Evolutionary conservation across 257 asterid genomes (phyloP).

Genomic region (Primulina eburnea): DNA sequence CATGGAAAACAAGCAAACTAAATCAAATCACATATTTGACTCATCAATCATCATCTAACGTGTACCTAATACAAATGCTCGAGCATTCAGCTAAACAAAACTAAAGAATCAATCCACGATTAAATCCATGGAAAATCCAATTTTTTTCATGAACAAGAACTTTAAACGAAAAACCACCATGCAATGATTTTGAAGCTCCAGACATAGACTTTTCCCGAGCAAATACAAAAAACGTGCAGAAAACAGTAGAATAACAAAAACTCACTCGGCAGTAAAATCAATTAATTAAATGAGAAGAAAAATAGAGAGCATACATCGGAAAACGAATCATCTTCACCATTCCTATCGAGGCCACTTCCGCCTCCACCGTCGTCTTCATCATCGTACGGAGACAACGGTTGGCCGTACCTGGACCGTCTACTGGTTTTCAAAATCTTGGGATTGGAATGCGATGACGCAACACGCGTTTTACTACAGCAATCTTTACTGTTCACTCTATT

Average conservation of each 20-base stretch:
- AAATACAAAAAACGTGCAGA: not conserved
- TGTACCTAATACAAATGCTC: not conserved
- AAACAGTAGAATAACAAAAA: not conserved
- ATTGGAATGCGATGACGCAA: slow-evolving; percentile 71
- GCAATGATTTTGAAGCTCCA: not conserved
- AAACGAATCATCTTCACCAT: slow-evolving; percentile 37
- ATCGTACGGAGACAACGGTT: slow-evolving; percentile 57
- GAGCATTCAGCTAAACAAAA: not conserved
- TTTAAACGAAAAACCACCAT: not conserved
- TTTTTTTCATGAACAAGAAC: not conserved
- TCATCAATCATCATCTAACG: not conserved
- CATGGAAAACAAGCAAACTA: slow-evolving; percentile 11
- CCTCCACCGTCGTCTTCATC: slow-evolving; percentile 29
- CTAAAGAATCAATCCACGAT: slow-evolving; percentile 10
- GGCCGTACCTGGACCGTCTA: slow-evolving; percentile 69
- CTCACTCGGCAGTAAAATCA: not conserved
- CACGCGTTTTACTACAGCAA: slow-evolving; percentile 27
- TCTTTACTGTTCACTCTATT: slow-evolving; percentile 8
- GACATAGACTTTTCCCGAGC: slow-evolving; percentile 1
- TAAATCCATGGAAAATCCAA: slow-evolving; percentile 4
- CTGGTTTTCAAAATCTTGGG: slow-evolving; percentile 69
- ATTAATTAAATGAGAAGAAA: not conserved
- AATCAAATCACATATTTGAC: not conserved
- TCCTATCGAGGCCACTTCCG: slow-evolving; percentile 25
- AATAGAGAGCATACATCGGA: slow-evolving; percentile 49